Evolutionary conservation across 2,329 filamentous ascomycete species (phyloP), one percentile per base, ranked within the genome.

Genomic region (Exserohilum turcica): DNA sequence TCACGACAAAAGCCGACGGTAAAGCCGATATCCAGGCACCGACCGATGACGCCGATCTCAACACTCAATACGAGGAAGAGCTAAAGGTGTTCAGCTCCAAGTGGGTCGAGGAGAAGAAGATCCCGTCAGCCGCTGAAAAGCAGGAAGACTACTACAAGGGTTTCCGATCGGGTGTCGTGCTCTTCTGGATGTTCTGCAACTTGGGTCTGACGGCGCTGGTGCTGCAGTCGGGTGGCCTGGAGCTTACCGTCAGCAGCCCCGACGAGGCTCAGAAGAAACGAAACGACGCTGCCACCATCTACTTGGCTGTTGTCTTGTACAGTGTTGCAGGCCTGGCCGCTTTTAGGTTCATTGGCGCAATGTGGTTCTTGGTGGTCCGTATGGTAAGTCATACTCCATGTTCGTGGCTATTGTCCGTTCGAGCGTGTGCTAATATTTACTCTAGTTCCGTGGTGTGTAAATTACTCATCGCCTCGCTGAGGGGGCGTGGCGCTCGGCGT

Each of bases 111-210:
- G 87, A 91, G 58, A 86, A 88, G 75, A 86, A 85, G 66, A 66
- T 79, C 0, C 82, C 84, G 2, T 79, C 79, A n/a, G 76, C 83
- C 9, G 71, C 78, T 37, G 92, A 97, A 72, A 91, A 89, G 70
- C 93, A 99, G 75, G 91, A 97, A 80, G 94, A 99, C 74, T 99
- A 97, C 78, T 99, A 99, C 83, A 92, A 92, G 67, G 94, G 92
- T 61, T 96, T 99, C 74, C 86, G 94, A 58, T 95, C 90, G 16
- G 86, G 91, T 24, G 92, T 97, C 63, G 94, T 99, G 27, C 80
- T 97, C 44, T 86, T 89, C 61, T 99, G 94, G 94, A 96, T 99
- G 83, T 91, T 97, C 67, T 92, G 87, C 70, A 99, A 99, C 76
- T 90, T 99, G 73, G 92, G 86, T 0, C 85, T 99, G 5, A 86